phyloP scores from a whole-genome alignment of 2,329 filamentous ascomycete species.

The Hypocrella siamensis region DNA sequence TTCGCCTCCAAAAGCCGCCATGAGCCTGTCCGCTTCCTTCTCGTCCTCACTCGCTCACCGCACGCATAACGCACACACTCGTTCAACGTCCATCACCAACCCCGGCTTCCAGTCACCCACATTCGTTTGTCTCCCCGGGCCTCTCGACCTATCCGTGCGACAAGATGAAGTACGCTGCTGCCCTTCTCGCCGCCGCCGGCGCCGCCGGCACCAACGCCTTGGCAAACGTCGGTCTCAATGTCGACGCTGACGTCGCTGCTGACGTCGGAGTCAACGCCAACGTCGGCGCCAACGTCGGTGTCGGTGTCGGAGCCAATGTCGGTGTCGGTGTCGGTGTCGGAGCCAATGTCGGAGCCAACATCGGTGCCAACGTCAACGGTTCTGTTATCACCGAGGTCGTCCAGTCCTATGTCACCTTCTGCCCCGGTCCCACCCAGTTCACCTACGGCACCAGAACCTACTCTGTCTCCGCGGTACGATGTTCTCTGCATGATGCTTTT shows the following conservation, averaged over 20 bases:
- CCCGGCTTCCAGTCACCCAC: slow-evolving; percentile 43
- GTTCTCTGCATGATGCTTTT: neutral
- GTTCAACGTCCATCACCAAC: slow-evolving; percentile 21
- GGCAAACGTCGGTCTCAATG: slow-evolving; percentile 15
- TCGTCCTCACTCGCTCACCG: slow-evolving; percentile 31
- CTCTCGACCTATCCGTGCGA: slow-evolving; percentile 27
- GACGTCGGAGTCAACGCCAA: slow-evolving; percentile 25
- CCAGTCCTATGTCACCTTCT: slow-evolving; percentile 54
- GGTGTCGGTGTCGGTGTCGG: too few species aligned
- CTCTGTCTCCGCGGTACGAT: slow-evolving; percentile 46
- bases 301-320: too few species aligned
- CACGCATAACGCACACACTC: slow-evolving; percentile 29
- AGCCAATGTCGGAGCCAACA: too few species aligned
- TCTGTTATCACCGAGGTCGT: slow-evolving; percentile 51
- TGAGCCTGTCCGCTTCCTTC: slow-evolving; percentile 13
- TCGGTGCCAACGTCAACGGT: slow-evolving; percentile 25
- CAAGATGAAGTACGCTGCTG: slow-evolving; percentile 51
- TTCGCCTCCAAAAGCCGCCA: slow-evolving; percentile 18
- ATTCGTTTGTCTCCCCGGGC: slow-evolving; percentile 33
- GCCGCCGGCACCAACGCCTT: slow-evolving; percentile 22
- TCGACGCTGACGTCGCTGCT: slow-evolving; percentile 37
- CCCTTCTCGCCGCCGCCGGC: slow-evolving; percentile 33
- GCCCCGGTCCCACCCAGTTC: slow-evolving; percentile 50
- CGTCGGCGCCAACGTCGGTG: slow-evolving; percentile 19
- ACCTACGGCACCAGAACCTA: slow-evolving; percentile 51